Evolutionary conservation across 257 asterid genomes (phyloP).

Genomic region (Thymus quinquecostatus): DNA sequence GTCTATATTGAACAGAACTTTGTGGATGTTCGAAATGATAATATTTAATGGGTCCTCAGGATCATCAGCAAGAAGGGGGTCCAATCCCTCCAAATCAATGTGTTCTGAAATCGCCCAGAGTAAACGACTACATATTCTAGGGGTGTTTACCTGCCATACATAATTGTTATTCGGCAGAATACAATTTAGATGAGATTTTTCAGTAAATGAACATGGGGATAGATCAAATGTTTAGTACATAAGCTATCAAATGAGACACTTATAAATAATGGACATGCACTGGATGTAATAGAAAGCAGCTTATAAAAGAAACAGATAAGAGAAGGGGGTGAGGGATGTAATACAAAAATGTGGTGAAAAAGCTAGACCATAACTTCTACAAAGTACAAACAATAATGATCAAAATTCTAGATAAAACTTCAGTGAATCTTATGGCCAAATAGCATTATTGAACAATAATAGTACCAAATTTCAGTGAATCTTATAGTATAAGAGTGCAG

Average conservation of each 20-base stretch:
- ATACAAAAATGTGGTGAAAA: constrained; percentile 6
- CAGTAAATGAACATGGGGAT: neutral
- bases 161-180: constrained; percentile 22
- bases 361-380: constrained; percentile 13
- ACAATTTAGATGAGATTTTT: constrained; percentile 15
- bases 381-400: neutral
- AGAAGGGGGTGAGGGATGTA: neutral
- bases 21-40: constrained; percentile 73
- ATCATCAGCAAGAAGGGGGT: constrained; percentile 95
- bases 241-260: constrained; percentile 1
- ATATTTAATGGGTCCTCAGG: constrained; percentile 91
- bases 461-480: neutral
- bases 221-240: constrained; percentile 5
- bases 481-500: neutral
- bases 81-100: constrained; percentile 92
- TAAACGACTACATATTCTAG: constrained; percentile 75
- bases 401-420: no score
- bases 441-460: neutral
- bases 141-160: constrained; percentile 79
- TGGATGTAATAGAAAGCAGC: constrained; percentile 13
- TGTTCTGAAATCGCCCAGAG: constrained; percentile 93
- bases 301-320: neutral
- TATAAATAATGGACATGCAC: constrained; percentile 7
- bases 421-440: no score
- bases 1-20: constrained; percentile 79